A percentile compares a stretch with the other conserved stretches of the same genome.
Evolutionary conservation across 2,329 filamentous ascomycete species (phyloP).

Genomic region (Sarocladium brachiariae): DNA sequence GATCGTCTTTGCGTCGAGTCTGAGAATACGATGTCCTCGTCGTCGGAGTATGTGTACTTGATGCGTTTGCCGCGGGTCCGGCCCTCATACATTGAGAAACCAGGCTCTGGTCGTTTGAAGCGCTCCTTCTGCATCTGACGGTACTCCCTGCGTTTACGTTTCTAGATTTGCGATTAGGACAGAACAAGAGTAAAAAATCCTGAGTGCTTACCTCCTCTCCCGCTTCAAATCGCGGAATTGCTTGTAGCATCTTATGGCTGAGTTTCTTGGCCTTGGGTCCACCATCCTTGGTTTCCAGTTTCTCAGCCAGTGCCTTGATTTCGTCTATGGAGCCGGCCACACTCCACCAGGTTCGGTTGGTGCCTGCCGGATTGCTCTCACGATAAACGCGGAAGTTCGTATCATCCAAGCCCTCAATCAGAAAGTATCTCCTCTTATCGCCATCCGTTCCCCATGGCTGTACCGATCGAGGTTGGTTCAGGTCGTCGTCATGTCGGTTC

Average conservation of each 20-base stretch:
- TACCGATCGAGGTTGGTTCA: constrained; percentile 82
- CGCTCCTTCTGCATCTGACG: constrained; percentile 77
- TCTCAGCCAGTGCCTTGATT: constrained; percentile 65
- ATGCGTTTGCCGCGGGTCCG: constrained; percentile 92
- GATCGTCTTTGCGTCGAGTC: constrained; percentile 62
- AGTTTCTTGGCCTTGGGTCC: constrained; percentile 75
- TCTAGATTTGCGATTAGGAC: constrained; percentile 43
- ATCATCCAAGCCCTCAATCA: constrained; percentile 90
- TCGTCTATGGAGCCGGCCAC: constrained; percentile 89
- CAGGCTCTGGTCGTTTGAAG: constrained; percentile 80
- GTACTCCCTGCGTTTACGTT: constrained; percentile 89
- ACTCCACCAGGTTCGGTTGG: constrained; percentile 81
- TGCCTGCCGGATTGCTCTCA: constrained; percentile 76
- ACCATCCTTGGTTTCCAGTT: constrained; percentile 68
- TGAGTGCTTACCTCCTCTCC: constrained; percentile 68
- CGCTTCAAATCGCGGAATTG: constrained; percentile 84
- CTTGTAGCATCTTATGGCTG: constrained; percentile 67
- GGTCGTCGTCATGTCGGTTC: constrained; percentile 68
- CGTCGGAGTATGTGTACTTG: constrained; percentile 93
- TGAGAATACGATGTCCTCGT: constrained; percentile 66
- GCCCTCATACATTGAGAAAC: constrained; percentile 91
- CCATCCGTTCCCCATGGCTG: constrained; percentile 88
- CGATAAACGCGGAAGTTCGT: constrained; percentile 91
- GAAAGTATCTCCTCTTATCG: constrained; percentile 85
- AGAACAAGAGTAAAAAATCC: too few relatives aligned